A percentile compares a stretch with the other conserved stretches of the same genome.
Conservation (phyloP, 768 basidiomycete genomes). For the Kwoniella botswanensis region DNA sequence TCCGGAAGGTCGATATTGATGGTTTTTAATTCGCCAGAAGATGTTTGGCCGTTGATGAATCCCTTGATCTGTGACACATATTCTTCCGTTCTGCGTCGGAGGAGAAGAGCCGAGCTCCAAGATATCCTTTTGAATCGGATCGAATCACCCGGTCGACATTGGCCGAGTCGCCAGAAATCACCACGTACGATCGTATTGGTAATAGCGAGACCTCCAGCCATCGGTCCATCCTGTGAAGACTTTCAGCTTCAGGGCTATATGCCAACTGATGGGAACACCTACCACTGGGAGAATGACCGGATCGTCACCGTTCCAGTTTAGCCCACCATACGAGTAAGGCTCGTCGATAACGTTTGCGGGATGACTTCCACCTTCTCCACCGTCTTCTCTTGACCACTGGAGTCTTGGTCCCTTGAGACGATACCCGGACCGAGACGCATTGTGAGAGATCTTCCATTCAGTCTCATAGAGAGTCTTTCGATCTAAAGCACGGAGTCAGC, state of each 20-base stretch:
- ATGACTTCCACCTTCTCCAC: constrained; percentile 73
- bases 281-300: constrained; percentile 59
- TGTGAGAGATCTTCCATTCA: constrained; percentile 64
- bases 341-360: constrained; percentile 67
- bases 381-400: constrained; percentile 65
- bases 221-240: constrained; percentile 33
- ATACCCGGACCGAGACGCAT: constrained; percentile 70
- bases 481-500: constrained; percentile 53
- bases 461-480: constrained; percentile 64
- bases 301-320: constrained; percentile 67
- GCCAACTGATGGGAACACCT: background rate
- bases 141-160: constrained; percentile 66
- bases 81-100: constrained; percentile 41
- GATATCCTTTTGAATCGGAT: constrained; percentile 65
- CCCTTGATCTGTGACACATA: constrained; percentile 56
- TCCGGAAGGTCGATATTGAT: constrained; percentile 31
- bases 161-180: constrained; percentile 71
- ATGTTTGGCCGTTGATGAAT: constrained; percentile 2
- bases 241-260: constrained; percentile 4
- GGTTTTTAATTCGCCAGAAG: constrained; percentile 7
- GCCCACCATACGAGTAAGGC: constrained; percentile 34
- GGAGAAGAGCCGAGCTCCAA: constrained; percentile 59
- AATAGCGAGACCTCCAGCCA: constrained; percentile 38
- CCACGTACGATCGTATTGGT: constrained; percentile 41
- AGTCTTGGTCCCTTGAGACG: constrained; percentile 66